These are phyloP conservation scores for Ustilago sp. DNA, from an alignment of 1,284 basidiomycete genomes.

Conservation along the genomic window DNA sequence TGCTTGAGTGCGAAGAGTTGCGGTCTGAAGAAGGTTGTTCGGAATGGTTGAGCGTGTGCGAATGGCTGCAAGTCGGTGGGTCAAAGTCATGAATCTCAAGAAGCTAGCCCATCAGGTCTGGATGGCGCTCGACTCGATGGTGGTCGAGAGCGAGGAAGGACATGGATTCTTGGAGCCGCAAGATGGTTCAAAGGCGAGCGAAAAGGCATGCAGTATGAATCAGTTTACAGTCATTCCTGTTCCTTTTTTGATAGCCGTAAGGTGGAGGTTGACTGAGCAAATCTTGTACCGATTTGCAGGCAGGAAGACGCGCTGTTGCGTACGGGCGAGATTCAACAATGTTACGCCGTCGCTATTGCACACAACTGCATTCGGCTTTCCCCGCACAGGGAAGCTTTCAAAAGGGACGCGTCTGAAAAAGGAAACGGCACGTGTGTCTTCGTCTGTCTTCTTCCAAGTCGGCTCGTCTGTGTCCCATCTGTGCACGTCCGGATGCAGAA, in stretches of 20 bases:
- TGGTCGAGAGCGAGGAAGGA: conserved; percentile 3
- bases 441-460: conserved; percentile 5
- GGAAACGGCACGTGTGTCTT: not conserved
- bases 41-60: conserved; percentile 11
- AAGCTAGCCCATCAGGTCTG: not conserved
- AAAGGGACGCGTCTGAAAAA: conserved; percentile 8
- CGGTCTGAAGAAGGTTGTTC: not conserved
- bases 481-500: conserved; percentile 7
- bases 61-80: conserved; percentile 19
- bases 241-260: not conserved
- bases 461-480: not conserved
- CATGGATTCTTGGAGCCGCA: not conserved
- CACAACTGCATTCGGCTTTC: not conserved
- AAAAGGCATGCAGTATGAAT: conserved; percentile 8
- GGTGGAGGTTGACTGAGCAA: conserved; percentile 2
- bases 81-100: conserved; percentile 21
- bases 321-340: not conserved
- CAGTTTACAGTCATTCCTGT: conserved; percentile 17
- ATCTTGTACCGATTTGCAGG: conserved; percentile 3
- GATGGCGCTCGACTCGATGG: not conserved
- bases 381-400: conserved; percentile 7
- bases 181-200: not conserved
- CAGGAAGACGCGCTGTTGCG: conserved; percentile 13
- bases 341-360: conserved; percentile 4
- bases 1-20: not conserved